Evolutionary conservation across 768 basidiomycete species (phyloP), one percentile per base, ranked within the genome.

Genomic region (Trametes villosa): DNA sequence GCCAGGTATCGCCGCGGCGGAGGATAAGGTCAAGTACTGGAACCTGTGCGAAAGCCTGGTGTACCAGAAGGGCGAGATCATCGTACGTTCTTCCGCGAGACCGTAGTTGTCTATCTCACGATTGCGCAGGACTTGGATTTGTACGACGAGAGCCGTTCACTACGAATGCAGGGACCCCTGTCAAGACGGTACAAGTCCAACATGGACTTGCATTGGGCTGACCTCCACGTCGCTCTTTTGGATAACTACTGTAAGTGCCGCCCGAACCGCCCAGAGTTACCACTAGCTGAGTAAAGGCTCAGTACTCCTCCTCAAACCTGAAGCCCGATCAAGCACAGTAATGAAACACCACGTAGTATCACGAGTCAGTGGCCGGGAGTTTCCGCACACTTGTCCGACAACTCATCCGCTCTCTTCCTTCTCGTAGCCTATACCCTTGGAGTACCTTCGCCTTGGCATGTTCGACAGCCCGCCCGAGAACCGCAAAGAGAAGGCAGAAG

Each of bases 1-100:
- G 68, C 93, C 93, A 1, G 94, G 94, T 4, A 95, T 96, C 60
- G 91, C 86, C 60, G 91, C 88, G n/a, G 92, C 94, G 1, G 94
- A 96, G 70, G 83, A 85, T 63, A 94, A 94, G 71, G 94, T 95
- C 65, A 94, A 93, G 69, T 87, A 93, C 60, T 92, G 89, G 88
- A 86, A 79, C 53, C 76, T 96, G 3, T 86, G 85, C 64, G 92
- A 96, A 75, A 87, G 83, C 66, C 70, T 96, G 49, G 73, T 84
- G 13, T 92, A 86, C 67, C 85, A 86, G 68, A 86, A 82, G 63
- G 93, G 90, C 26, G 93, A 96, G 72, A 85, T 95, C 18, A 86
- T 94, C 36, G 93, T 92, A 68, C 60, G 86, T 75, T 4, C n/a
- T n/a, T n/a, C n/a, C 36, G 15, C 15, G 15, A 7, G 18, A 38